Conservation (phyloP, 139 green algal species). For the Ettlia oleoabundans region DNA sequence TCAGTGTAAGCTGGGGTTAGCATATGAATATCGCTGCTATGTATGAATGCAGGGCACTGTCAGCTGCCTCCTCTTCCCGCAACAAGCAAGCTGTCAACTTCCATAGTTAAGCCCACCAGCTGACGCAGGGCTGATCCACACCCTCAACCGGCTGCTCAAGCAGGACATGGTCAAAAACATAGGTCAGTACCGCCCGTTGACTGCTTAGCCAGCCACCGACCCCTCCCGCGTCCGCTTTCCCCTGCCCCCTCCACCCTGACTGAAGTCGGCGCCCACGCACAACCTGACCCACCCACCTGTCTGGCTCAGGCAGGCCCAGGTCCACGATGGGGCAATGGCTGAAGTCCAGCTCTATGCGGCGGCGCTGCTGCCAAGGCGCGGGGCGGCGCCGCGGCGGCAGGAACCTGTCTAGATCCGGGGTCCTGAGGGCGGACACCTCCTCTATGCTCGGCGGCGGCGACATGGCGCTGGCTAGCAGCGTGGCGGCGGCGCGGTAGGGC, state of each 20-base stretch:
- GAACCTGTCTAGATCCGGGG: slow-evolving; percentile 68
- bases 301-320: slow-evolving; percentile 59
- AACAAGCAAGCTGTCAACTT: too few relatives aligned
- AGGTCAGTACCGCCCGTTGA: too few relatives aligned
- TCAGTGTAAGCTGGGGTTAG: too few relatives aligned
- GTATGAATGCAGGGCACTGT: too few relatives aligned
- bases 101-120: too few relatives aligned
- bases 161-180: too few relatives aligned
- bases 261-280: not conserved
- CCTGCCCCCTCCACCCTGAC: not conserved
- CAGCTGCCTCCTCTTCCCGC: too few relatives aligned
- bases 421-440: slow-evolving; percentile 73
- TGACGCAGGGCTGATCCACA: too few relatives aligned
- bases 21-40: too few relatives aligned
- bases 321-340: slow-evolving; percentile 73
- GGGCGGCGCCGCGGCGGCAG: slow-evolving; percentile 53
- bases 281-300: slow-evolving; percentile 30
- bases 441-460: slow-evolving; percentile 52
- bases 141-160: too few relatives aligned
- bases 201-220: too few relatives aligned
- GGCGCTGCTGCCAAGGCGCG: not conserved
- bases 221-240: not conserved
- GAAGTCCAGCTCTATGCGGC: slow-evolving; percentile 61
- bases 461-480: slow-evolving; percentile 48
- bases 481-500: slow-evolving; percentile 78